Evolutionary conservation across 2,329 filamentous ascomycete genomes (phyloP).

Genomic region (Diaporthe australafricana): DNA sequence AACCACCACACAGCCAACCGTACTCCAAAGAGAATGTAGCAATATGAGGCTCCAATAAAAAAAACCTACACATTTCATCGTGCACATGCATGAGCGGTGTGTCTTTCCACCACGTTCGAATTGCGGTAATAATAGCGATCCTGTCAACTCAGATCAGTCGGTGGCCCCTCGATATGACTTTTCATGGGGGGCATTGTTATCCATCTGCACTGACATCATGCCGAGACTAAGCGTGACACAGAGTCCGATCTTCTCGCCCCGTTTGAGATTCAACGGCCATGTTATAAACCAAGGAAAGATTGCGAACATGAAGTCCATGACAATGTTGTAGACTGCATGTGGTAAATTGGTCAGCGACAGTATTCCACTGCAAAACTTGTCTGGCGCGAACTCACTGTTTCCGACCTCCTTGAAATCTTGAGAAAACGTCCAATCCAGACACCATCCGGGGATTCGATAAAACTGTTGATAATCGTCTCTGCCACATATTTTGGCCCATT

Average conservation of each 20-base stretch:
- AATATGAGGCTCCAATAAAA: constrained; percentile 24
- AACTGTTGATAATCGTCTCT: constrained; percentile 56
- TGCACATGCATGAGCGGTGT: constrained; percentile 53
- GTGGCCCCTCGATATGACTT: background rate
- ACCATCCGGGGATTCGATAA: constrained; percentile 58
- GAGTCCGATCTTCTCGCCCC: constrained; percentile 61
- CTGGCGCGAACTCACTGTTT: constrained; percentile 53
- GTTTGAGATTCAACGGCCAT: constrained; percentile 59
- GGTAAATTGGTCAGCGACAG: background rate
- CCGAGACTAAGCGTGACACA: constrained; percentile 63
- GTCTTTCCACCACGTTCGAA: constrained; percentile 62
- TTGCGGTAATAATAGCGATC: constrained; percentile 59
- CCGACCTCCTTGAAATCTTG: constrained; percentile 61
- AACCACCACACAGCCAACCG: no score
- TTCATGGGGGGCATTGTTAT: background rate
- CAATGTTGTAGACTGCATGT: constrained; percentile 66
- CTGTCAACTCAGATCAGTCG: constrained; percentile 38
- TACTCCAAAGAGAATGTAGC: no score
- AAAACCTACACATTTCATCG: constrained; percentile 60
- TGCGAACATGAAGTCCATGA: constrained; percentile 65
- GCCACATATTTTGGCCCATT: constrained; percentile 61
- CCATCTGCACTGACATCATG: constrained; percentile 50
- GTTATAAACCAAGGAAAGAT: constrained; percentile 62
- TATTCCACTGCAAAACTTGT: no score
- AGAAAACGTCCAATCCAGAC: constrained; percentile 52